A percentile compares a stretch with the other conserved stretches of the same genome.
phyloP scores from a whole-genome alignment of 495 filamentous ascomycete genomes.

The Aspergillus haitiensis region DNA sequence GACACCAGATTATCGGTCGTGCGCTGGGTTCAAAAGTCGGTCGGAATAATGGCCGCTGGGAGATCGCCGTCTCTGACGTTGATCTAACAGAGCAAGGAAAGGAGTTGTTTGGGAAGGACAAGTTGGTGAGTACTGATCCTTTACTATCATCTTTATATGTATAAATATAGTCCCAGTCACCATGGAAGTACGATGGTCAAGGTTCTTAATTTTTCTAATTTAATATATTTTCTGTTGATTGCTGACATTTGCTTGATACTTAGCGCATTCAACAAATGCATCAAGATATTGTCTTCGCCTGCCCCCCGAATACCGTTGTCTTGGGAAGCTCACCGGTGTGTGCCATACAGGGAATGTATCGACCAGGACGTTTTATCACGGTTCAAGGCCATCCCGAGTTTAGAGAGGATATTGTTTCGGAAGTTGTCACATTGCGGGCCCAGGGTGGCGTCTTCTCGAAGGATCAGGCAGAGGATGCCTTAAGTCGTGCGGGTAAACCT shows the following conservation, averaged over 20 bases:
- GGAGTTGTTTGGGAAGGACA: slow-evolving; percentile 67
- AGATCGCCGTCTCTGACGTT: slow-evolving; percentile 71
- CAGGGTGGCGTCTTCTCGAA: slow-evolving; percentile 64
- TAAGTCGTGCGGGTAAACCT: slow-evolving; percentile 59
- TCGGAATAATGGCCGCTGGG: slow-evolving; percentile 73
- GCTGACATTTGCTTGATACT: slow-evolving; percentile 7
- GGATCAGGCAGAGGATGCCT: slow-evolving; percentile 62
- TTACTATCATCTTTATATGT: neutral
- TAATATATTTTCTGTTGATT: neutral
- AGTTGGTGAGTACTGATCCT: slow-evolving; percentile 54
- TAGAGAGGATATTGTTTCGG: slow-evolving; percentile 67
- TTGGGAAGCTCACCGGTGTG: slow-evolving; percentile 70
- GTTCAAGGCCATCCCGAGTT: slow-evolving; percentile 95
- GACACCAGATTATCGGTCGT: slow-evolving; percentile 84
- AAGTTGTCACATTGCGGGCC: slow-evolving; percentile 63
- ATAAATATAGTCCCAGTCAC: too few relatives aligned
- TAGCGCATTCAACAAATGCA: slow-evolving; percentile 91
- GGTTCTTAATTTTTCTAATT: neutral
- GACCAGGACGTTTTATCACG: slow-evolving; percentile 63
- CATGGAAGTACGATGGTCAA: neutral
- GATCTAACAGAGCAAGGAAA: slow-evolving; percentile 68
- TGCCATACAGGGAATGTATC: slow-evolving; percentile 78
- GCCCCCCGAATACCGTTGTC: slow-evolving; percentile 59
- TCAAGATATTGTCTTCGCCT: slow-evolving; percentile 68
- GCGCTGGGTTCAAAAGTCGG: slow-evolving; percentile 69